Evolutionary conservation across 2,329 filamentous ascomycete genomes (phyloP), one percentile per base, ranked within the genome.

Genomic region (Whalleya microplaca): DNA sequence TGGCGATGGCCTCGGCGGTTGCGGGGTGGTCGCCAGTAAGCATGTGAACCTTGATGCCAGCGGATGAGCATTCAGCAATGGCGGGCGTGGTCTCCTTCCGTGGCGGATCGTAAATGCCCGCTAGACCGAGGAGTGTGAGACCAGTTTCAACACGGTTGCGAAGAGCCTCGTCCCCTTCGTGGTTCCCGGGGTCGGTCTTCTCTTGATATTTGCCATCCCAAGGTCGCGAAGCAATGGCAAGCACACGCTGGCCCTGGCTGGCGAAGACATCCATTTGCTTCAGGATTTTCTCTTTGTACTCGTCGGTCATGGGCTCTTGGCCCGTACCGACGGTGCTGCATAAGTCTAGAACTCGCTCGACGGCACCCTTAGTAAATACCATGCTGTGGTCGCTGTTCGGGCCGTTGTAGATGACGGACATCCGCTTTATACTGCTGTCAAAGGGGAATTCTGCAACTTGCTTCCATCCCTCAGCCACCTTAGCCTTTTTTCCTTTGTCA

Each of bases 21-120:
- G 88, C 86, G 1, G 87, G 87, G 69, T 94, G 90, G 66, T 95
- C 91, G 55, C 91, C 91, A 20, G 91, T 95, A 29, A 94, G 81
- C 90, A 94, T 93, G 75, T 92, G 89, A 6, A 93, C 90, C 60
- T 82, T 83, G 70, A 93, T 92, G 48, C 90, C 90, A 21, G 90
- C 90, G 45, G 81, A 81, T 52, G 88, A 84, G 67, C 89, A 92
- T 67, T 88, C 83, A 20, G 78, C 78, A 55, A 93, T 90, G 6
- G 90, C 87, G 1, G 80, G 82, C 20, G 87, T 89, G 0, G 92
- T 92, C 75, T 96, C 92, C 2, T 86, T 84, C 1, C 92, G 90
- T 53, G 91, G 92, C 2, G 92, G 92, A 64, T 96, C 92, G 69
- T 95, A 94, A 61, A 96, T 88, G 53, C 91, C 92, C 47, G 90